Evolutionary conservation across 257 asterid species (phyloP).

Genomic region (Ehretia macrophylla): DNA sequence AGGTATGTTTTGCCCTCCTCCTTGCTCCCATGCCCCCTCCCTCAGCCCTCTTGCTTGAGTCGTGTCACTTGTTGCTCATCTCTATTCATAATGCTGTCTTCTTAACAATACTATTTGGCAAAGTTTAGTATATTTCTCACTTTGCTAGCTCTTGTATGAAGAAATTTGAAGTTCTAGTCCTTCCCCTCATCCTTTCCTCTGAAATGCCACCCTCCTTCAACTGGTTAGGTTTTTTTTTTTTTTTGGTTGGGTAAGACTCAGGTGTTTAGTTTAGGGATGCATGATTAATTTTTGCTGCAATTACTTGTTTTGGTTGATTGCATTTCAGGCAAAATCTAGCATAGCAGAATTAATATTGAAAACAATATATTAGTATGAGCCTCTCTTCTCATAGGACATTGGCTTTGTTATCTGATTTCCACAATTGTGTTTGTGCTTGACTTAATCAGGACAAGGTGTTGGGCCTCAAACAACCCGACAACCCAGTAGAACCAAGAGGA

Average conservation of each 20-base stretch:
- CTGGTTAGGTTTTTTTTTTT: no score
- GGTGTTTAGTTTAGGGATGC: no score
- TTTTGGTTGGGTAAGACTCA: no score
- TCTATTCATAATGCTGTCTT: background rate
- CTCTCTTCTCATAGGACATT: no score
- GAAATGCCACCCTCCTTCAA: no score
- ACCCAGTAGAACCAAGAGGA: conserved; percentile 41
- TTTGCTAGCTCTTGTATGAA: no score
- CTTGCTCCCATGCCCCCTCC: background rate
- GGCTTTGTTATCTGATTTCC: background rate
- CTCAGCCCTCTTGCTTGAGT: background rate
- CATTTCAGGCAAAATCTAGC: background rate
- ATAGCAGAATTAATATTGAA: background rate
- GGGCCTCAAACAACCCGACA: conserved; percentile 44
- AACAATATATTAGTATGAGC: background rate
- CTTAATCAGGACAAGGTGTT: conserved; percentile 45
- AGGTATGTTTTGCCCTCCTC: conserved; percentile 46
- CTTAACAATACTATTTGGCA: no score
- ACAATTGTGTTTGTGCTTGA: conserved; percentile 8
- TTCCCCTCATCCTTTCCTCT: no score
- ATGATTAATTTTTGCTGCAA: no score
- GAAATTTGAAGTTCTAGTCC: no score
- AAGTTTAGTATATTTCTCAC: no score
- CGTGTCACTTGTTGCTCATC: background rate
- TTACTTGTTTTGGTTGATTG: background rate